phyloP scores from a whole-genome alignment of 202 grass and related monocot species.

The Musa balbisiana region DNA sequence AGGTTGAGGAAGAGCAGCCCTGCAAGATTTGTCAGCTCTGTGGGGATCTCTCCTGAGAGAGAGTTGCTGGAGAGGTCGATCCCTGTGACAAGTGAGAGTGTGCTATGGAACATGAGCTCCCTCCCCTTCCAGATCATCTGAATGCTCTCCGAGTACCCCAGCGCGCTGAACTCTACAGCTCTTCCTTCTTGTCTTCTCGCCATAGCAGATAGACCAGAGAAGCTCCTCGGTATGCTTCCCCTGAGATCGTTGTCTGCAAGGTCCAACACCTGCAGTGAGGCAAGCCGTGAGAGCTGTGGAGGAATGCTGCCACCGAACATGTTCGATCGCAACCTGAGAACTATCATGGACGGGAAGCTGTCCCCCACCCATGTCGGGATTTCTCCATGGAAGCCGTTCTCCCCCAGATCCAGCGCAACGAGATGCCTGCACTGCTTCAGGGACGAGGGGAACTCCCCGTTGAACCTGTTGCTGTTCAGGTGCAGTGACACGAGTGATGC shows the following conservation, averaged over 20 bases:
- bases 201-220: conserved; percentile 4
- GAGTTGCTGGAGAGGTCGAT: conserved; percentile 2
- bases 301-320: conserved; percentile 25
- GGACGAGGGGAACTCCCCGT: conserved; percentile 8
- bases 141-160: background rate
- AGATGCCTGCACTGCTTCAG: conserved; percentile 19
- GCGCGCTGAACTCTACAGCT: background rate
- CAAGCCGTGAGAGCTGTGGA: conserved; percentile 12
- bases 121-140: background rate
- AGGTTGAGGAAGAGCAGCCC: background rate
- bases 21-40: conserved; percentile 17
- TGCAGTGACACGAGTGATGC: conserved; percentile 17
- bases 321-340: conserved; percentile 26
- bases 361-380: conserved; percentile 31
- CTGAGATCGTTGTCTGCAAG: conserved; percentile 25
- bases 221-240: conserved; percentile 22
- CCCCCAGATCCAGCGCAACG: conserved; percentile 25
- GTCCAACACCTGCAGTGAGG: conserved; percentile 26
- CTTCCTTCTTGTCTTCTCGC: background rate
- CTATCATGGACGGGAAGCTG: conserved; percentile 10
- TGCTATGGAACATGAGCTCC: background rate
- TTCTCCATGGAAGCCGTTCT: conserved; percentile 22
- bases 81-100: background rate
- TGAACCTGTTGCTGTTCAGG: conserved; percentile 32
- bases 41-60: background rate